phyloP scores from a whole-genome alignment of 106 monocot species.

The Dendrobium catenatum region DNA sequence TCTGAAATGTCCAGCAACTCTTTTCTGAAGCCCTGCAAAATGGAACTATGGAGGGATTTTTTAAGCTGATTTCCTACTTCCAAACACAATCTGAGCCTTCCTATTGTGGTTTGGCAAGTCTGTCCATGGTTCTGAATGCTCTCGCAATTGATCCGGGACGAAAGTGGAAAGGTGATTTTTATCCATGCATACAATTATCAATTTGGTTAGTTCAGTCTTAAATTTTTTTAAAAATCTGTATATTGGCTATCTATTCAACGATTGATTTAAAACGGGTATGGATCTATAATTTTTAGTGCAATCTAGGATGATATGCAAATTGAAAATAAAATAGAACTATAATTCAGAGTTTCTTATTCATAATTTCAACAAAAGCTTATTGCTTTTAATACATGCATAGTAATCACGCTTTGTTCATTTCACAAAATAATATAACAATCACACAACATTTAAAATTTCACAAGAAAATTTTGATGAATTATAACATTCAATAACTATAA shows the following conservation, averaged over 20 bases:
- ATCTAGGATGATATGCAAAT: not conserved
- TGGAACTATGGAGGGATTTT: slow-evolving; percentile 96
- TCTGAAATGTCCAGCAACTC: slow-evolving; percentile 44
- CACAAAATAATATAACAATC: not conserved
- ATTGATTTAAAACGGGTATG: not conserved
- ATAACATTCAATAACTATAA: not conserved
- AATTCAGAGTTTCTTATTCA: not conserved
- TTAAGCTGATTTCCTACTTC: slow-evolving; percentile 79
- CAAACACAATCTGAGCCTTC: slow-evolving; percentile 97
- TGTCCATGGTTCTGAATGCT: slow-evolving; percentile 85
- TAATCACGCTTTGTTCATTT: not conserved
- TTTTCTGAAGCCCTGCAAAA: slow-evolving; percentile 81
- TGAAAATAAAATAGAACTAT: not conserved
- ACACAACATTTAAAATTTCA: not conserved
- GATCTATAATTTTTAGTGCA: not conserved
- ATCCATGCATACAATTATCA: not conserved
- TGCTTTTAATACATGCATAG: not conserved
- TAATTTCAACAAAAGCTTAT: not conserved
- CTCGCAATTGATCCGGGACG: slow-evolving; percentile 88
- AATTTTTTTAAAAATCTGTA: not conserved
- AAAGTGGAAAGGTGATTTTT: slow-evolving; percentile 85
- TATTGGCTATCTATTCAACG: not conserved
- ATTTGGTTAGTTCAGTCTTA: not conserved
- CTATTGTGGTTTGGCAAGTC: slow-evolving; percentile 85
- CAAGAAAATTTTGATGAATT: not conserved